Evolutionary conservation across 2,329 filamentous ascomycete genomes (phyloP), one percentile per base, ranked within the genome.

Genomic region (Pseudocercospora fuligena): DNA sequence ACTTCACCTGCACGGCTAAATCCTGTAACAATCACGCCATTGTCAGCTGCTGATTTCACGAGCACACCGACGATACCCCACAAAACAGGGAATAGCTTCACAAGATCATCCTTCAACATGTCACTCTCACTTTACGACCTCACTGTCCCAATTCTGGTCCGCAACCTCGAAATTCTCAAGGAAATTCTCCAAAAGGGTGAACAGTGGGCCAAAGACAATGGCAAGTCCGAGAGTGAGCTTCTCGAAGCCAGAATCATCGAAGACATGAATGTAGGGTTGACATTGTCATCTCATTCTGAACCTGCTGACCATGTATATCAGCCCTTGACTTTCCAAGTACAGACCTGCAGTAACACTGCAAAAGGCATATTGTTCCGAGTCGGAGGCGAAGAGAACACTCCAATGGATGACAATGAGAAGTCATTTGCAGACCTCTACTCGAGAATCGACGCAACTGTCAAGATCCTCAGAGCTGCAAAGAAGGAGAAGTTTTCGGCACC

Each of bases 361-460:
- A 83, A 83, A 65, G 75, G 76, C 63, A 70, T 81, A 40, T 77
- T 80, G 54, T 59, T 59, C 16, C 62, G 62, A 4, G 58, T 64
- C 21, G 61, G 69, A 0, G 71, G 81, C 11, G 76, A 78, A 1
- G 81, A 85, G 66, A 77, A 78, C 43, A 49, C 11, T 36, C 51
- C 65, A 21, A 61, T 66, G 11, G 65, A 63, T 7, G 62, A 67
- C 43, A 54, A 66, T 27, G 81, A 86, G 71, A 81, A 76, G 36
- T 85, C 84, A 0, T 84, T 87, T 59, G 77, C 78, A 0, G 80
- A 86, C 25, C 73, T 88, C 16, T 77, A 84, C 4, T 79, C 72
- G 12, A 80, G 85, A 5, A 80, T 88, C 56, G 72, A 80, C 7
- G 80, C 78, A 62, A 84, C 84, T 0, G 75, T 87, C 61, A 77